A percentile compares a stretch with the other conserved stretches of the same genome.
Conservation (phyloP, 306 rosid species). For the Sesbania bispinosa region DNA sequence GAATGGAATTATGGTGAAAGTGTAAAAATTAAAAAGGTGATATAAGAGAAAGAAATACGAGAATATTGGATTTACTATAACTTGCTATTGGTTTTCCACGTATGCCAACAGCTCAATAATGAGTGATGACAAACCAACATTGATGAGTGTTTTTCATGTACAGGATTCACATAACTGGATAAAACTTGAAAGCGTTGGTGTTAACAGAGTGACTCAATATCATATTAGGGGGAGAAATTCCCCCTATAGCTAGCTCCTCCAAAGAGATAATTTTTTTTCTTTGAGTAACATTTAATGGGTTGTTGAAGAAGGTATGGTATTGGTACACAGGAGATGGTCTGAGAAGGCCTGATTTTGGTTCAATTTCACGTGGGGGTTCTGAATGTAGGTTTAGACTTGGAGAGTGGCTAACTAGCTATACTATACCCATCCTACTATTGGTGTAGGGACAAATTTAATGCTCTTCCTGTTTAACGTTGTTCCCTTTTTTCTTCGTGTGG, state of each 20-base stretch:
- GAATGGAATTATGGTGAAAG: too few relatives aligned
- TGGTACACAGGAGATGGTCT: not conserved
- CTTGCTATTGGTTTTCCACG: not conserved
- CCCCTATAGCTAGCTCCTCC: too few relatives aligned
- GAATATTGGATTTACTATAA: too few relatives aligned
- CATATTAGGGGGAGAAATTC: too few relatives aligned
- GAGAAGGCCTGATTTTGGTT: slow-evolving; percentile 12
- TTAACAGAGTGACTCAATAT: too few relatives aligned
- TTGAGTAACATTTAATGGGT: slow-evolving; percentile 30
- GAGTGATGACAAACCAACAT: not conserved
- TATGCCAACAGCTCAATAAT: not conserved
- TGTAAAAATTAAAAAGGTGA: too few relatives aligned
- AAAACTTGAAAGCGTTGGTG: not conserved
- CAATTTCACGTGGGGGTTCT: slow-evolving; percentile 39
- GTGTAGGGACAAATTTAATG: too few relatives aligned
- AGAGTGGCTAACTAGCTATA: slow-evolving; percentile 9
- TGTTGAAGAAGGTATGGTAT: slow-evolving; percentile 29
- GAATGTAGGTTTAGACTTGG: slow-evolving; percentile 26
- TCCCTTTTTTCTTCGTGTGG: too few relatives aligned
- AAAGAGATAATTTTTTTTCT: not conserved
- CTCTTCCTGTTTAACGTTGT: not conserved
- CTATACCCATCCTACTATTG: not conserved
- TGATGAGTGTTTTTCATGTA: not conserved
- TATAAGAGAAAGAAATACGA: too few relatives aligned
- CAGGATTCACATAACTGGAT: not conserved